Evolutionary conservation across 805 yeast species (phyloP), one percentile per base, ranked within the genome.

Genomic region (Ogataea siamensis): DNA sequence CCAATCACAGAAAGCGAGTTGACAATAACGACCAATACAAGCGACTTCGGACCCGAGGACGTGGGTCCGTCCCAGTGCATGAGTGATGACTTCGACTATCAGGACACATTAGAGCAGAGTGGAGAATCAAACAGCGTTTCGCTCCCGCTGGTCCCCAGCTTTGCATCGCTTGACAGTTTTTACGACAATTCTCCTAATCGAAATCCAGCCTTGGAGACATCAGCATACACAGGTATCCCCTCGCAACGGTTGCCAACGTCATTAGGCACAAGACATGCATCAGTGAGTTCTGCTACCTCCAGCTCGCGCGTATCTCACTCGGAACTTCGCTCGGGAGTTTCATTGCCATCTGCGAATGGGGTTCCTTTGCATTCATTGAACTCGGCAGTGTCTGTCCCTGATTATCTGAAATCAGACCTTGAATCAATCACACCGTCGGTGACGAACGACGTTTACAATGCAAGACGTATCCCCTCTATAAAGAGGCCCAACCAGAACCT

Each of bases 101-200:
- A 53, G 40, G 40, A 44, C 12, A 57, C 49, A 4, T 37, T 53
- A 9, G 33, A 37, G 13, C 20, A 36, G n/a, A 24, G 40, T 7
- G 51, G 45, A 7, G 16, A 20, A 2, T 16, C 23, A 9, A 39
- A 44, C 16, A 37, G 45, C 8, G 47, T 36, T 2, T 34, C 46
- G 38, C 14, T 83, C 26, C 87, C 87, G 0, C 66, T 80, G 11
- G 80, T 77, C 44, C 85, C 84, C 28, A 81, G 88, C 45, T 83
- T 82, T 66, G 91, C 91, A 1, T 83, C 89, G 0, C 63, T 84
- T 53, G 88, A 81, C 52, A 78, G 88, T 55, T 71, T 75, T 42
- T 79, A 80, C 53, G 67, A 55, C 31, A 57, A 53, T 28, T 44
- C 51, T 2, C 42, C 45, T 16, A 32, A 41, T 2, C 34, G n/a